Evolutionary conservation across 768 basidiomycete species (phyloP).

Genomic region (Leccinum rimulosum): DNA sequence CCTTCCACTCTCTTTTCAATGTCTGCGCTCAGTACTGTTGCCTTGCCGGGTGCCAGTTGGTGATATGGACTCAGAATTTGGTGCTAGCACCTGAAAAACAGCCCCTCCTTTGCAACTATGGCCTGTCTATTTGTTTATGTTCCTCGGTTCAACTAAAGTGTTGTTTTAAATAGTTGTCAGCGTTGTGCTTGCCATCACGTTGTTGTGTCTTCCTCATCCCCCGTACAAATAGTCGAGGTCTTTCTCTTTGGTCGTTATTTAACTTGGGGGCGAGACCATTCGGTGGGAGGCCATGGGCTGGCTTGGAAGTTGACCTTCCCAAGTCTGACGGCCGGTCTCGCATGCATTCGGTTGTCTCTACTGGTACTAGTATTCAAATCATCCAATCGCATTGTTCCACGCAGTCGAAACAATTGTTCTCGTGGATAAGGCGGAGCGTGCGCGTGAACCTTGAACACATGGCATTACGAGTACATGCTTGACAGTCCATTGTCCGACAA

Average conservation of each 20-base stretch:
- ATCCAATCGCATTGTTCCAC: constrained; percentile 16
- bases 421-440: neutral
- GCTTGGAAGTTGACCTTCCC: constrained; percentile 40
- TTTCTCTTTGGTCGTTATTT: constrained; percentile 20
- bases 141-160: constrained; percentile 19
- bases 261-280: constrained; percentile 15
- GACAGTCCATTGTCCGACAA: neutral
- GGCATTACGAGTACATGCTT: neutral
- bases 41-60: constrained; percentile 8
- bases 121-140: constrained; percentile 21
- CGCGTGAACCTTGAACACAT: neutral
- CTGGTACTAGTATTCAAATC: neutral
- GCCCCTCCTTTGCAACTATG: constrained; percentile 28
- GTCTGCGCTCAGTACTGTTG: constrained; percentile 14
- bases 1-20: constrained; percentile 20
- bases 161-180: constrained; percentile 28
- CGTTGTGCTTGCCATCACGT: constrained; percentile 29
- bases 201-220: constrained; percentile 15
- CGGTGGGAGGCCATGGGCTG: constrained; percentile 11
- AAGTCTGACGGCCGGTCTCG: constrained; percentile 13
- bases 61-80: constrained; percentile 21
- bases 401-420: neutral
- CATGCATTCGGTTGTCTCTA: constrained; percentile 8
- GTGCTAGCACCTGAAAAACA: constrained; percentile 26
- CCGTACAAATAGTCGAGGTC: constrained; percentile 14